These are phyloP conservation scores for Protea cynaroides DNA, from an alignment of 164 flowering plant genomes.

Conservation along the genomic window DNA sequence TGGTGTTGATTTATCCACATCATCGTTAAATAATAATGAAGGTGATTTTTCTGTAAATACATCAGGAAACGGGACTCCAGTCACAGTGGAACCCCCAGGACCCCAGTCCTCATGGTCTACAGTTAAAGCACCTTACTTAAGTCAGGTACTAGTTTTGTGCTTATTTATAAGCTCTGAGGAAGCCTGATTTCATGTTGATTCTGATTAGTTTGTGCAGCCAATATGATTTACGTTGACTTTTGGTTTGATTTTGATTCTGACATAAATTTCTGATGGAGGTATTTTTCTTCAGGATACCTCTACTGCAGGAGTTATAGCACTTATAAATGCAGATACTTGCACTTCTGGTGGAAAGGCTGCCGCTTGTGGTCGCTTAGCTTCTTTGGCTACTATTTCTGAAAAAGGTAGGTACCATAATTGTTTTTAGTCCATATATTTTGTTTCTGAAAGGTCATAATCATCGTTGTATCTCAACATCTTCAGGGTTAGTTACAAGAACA, in stretches of 20 bases:
- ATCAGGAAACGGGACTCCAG: conserved; percentile 25
- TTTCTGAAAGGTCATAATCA: background rate
- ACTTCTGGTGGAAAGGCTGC: conserved; percentile 91
- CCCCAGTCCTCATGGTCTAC: conserved; percentile 20
- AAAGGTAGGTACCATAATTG: conserved; percentile 39
- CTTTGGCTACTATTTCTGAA: conserved; percentile 58
- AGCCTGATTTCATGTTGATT: too few relatives aligned
- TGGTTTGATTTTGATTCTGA: background rate
- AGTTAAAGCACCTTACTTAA: conserved; percentile 20
- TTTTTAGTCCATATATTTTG: background rate
- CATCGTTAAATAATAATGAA: conserved; percentile 18
- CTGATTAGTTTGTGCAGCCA: too few relatives aligned
- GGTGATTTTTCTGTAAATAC: conserved; percentile 16
- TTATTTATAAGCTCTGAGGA: background rate
- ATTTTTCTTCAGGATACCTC: conserved; percentile 35
- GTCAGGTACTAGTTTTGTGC: conserved; percentile 27
- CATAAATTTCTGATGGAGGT: conserved; percentile 8
- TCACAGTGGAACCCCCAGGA: conserved; percentile 15
- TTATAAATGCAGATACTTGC: conserved; percentile 50
- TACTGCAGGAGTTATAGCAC: conserved; percentile 36
- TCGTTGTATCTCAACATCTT: background rate
- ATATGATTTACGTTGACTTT: background rate
- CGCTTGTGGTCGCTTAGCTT: conserved; percentile 71
- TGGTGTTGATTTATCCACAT: conserved; percentile 47
- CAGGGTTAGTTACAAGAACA: background rate